phyloP scores from a whole-genome alignment of 176 grass and related monocot genomes.

The Paspalum notatum region DNA sequence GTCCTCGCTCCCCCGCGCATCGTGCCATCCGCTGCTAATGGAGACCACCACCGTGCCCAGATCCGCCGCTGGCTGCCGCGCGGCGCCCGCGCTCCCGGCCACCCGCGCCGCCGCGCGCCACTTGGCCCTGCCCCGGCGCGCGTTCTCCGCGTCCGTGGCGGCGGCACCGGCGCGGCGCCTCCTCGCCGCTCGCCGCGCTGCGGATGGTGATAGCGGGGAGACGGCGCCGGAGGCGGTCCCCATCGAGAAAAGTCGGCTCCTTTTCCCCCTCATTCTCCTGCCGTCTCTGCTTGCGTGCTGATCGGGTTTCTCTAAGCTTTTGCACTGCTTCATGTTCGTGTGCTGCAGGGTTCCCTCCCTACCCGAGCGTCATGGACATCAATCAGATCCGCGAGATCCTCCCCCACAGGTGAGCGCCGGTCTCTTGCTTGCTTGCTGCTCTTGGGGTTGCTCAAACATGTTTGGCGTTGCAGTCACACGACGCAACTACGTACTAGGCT shows the following conservation, averaged over 20 bases:
- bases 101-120: not conserved
- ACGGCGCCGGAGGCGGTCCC: constrained; percentile 46
- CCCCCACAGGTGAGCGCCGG: constrained; percentile 47
- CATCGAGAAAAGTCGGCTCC: constrained; percentile 68
- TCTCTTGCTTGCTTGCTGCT: not conserved
- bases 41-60: constrained; percentile 55
- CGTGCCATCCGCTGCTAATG: constrained; percentile 38
- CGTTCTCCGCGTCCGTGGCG: constrained; percentile 1
- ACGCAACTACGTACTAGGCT: not conserved
- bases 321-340: not conserved
- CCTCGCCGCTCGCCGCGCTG: constrained; percentile 41
- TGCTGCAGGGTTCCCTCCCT: constrained; percentile 48
- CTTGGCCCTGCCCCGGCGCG: not conserved
- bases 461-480: not conserved
- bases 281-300: not conserved
- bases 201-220: constrained; percentile 14
- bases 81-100: constrained; percentile 12
- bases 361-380: constrained; percentile 61
- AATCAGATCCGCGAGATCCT: constrained; percentile 65
- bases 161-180: not conserved
- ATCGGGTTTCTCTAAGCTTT: not conserved
- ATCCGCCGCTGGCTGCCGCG: constrained; percentile 45
- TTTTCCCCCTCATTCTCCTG: not conserved
- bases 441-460: not conserved
- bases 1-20: not conserved